Conservation (phyloP, 306 rosid genomes). For the Dryas alaskensis region DNA sequence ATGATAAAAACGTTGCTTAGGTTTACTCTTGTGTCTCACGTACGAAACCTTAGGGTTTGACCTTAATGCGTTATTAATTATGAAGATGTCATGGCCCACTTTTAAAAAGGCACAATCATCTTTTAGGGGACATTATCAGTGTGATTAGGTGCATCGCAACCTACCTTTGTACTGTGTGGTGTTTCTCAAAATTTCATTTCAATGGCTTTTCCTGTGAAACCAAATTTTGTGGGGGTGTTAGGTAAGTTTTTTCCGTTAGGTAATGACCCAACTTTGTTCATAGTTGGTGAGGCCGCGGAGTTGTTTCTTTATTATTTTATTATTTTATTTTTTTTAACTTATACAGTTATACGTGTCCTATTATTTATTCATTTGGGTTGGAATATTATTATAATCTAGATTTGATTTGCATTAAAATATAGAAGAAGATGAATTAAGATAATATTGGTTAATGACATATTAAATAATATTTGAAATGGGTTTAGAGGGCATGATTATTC, state of each 20-base stretch:
- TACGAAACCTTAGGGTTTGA: slow-evolving; percentile 3
- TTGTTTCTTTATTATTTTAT: background rate
- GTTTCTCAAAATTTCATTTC: background rate
- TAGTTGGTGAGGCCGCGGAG: background rate
- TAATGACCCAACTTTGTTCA: background rate
- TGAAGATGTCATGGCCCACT: slow-evolving; percentile 1
- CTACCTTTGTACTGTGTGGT: background rate
- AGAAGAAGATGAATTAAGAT: slow-evolving; percentile 3
- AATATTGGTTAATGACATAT: slow-evolving; percentile 16
- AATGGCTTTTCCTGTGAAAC: background rate
- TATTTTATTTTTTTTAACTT: background rate
- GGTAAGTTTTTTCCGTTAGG: background rate
- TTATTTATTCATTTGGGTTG: background rate
- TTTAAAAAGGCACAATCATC: background rate
- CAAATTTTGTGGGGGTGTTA: background rate
- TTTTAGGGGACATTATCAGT: slow-evolving; percentile 20
- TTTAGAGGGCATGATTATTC: slow-evolving; percentile 12
- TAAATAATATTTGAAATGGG: background rate
- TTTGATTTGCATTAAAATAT: background rate
- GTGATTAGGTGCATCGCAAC: slow-evolving; percentile 1
- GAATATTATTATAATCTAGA: background rate
- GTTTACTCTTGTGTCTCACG: background rate
- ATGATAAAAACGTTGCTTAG: background rate
- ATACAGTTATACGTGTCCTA: background rate
- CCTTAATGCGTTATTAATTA: background rate